phyloP scores from a whole-genome alignment of 495 filamentous ascomycete species.

The Daldinia childiae region DNA sequence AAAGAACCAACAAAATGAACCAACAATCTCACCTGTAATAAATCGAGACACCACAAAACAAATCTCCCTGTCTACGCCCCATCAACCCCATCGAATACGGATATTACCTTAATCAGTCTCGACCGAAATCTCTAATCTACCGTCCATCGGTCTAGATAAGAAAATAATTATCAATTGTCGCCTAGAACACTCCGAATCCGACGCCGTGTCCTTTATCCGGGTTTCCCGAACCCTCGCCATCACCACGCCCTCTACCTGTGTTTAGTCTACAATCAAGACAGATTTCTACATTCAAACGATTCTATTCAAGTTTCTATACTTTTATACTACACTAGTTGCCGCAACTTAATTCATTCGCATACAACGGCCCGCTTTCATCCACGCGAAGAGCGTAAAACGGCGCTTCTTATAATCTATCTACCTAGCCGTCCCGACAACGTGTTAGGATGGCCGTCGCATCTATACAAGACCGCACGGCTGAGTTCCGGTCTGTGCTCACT shows the following conservation, averaged over 20 bases:
- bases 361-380: neutral
- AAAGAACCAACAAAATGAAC: neutral
- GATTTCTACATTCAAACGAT: neutral
- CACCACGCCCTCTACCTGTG: neutral
- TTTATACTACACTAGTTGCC: neutral
- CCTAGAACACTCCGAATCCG: slow-evolving; percentile 15
- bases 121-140: slow-evolving; percentile 7
- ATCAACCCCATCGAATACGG: neutral
- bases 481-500: slow-evolving; percentile 89
- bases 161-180: slow-evolving; percentile 9
- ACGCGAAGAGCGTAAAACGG: neutral
- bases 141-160: neutral
- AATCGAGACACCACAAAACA: neutral
- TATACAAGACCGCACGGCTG: slow-evolving; percentile 95
- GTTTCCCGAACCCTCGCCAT: slow-evolving; percentile 30
- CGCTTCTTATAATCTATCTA: neutral
- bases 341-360: no score
- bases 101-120: slow-evolving; percentile 1
- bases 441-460: slow-evolving; percentile 65
- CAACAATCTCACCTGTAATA: neutral
- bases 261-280: slow-evolving; percentile 6
- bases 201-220: slow-evolving; percentile 26
- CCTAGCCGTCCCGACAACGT: slow-evolving; percentile 29
- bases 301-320: neutral
- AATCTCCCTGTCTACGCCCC: neutral